Percentiles rank a stretch among this genome's conserved stretches.
Conservation (phyloP, 441 rosid species). For the Raphanus hybrid region DNA sequence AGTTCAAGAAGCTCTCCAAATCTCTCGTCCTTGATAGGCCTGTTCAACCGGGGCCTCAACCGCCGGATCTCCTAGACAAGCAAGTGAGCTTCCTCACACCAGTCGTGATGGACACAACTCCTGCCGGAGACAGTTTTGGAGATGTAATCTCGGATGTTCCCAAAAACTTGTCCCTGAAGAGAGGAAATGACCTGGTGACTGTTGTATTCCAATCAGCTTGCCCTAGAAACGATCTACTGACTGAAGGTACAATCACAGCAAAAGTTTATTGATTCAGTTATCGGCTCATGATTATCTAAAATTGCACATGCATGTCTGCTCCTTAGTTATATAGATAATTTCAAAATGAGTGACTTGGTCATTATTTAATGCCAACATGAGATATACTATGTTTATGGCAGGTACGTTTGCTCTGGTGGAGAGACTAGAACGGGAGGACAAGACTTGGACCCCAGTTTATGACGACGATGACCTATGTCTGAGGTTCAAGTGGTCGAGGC, state of each 20-base stretch:
- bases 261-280: neutral
- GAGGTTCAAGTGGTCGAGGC: constrained; percentile 87
- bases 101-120: constrained; percentile 78
- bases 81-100: constrained; percentile 89
- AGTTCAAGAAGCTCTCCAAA: constrained; percentile 77
- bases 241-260: constrained; percentile 61
- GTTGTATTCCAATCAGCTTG: constrained; percentile 90
- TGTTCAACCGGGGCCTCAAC: constrained; percentile 67
- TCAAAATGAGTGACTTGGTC: neutral
- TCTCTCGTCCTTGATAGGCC: constrained; percentile 60
- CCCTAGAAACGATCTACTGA: constrained; percentile 88
- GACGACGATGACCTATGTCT: constrained; percentile 97
- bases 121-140: constrained; percentile 68
- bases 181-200: constrained; percentile 62
- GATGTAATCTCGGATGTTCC: constrained; percentile 77
- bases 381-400: constrained; percentile 26
- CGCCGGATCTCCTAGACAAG: constrained; percentile 73
- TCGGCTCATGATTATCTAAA: neutral
- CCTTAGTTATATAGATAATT: constrained; percentile 4
- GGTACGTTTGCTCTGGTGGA: constrained; percentile 82
- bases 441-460: constrained; percentile 79
- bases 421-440: constrained; percentile 60
- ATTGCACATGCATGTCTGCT: constrained; percentile 3
- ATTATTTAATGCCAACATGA: constrained; percentile 17
- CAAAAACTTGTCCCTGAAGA: constrained; percentile 70